Base-by-base conservation (phyloP, 495 filamentous ascomycete genomes). In the Collariella sp. region DNA sequence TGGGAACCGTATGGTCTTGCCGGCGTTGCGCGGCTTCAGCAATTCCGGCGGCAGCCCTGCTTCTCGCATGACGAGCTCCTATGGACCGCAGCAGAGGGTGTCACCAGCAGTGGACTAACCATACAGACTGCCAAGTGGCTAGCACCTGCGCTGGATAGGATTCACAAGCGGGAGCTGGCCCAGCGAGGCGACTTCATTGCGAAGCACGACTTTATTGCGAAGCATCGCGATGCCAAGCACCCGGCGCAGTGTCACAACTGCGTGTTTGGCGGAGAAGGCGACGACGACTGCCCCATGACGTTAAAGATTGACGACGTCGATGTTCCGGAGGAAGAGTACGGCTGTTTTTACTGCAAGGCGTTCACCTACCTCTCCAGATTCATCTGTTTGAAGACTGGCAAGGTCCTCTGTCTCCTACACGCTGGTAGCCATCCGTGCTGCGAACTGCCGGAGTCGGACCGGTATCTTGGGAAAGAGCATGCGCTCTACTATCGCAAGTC, bases 21-120 rank as follows among this genome's bases (percentile, higher is more conserved):
- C 38, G 91, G 91, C 18, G 90, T 96, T 5, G 82, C 90, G 60
- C 80, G 91, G 48, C 77, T 97, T 24, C 87, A 93, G 61, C 80
- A 81, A 19, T 98, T 96, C 70, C 83, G 93, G 54, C 80, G 89
- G 36, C 89, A 95, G 58, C 90, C 93, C 0, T 96, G 91, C 66
- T 98, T 98, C 67, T 96, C 93, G 3, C 93, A 98, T 54, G 93
- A 98, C 67, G 93, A 97, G 67, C 70, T 98, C n/a, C 74, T 98
- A 6, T 83, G 94, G 66, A 94, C 93, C 2, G 93, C 90, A 9
- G 76, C 76, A 1, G 78, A 81, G 46, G 77, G 77, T 4, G 68
- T 73, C 55, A 85, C 86, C 20, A 77, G 77, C 35, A 78, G 85
- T 36, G 87, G 93, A 57, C 76, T 85, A 34, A 86, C 87, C 0